Conservation (phyloP, 148 eudicot species). For the Camellia granthamiana region DNA sequence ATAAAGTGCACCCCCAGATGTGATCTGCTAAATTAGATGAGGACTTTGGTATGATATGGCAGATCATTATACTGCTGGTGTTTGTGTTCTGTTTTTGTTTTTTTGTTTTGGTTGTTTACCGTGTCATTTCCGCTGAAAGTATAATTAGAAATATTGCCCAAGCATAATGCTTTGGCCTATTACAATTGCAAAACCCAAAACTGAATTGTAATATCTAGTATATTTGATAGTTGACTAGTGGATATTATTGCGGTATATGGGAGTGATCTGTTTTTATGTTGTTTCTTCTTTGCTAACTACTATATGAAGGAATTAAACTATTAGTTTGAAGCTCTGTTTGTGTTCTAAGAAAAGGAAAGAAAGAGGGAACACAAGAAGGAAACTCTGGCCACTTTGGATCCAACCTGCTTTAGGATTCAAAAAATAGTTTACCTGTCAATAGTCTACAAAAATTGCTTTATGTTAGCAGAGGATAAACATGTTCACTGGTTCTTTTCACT, state of each 20-base stretch:
- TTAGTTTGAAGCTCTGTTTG: not conserved
- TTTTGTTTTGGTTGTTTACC: not conserved
- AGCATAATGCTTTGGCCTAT: not conserved
- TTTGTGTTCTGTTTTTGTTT: not conserved
- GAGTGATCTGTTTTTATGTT: no score
- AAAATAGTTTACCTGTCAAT: no score
- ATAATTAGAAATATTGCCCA: conserved; percentile 1
- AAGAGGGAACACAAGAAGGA: not conserved
- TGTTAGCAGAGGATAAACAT: no score
- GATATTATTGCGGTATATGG: not conserved
- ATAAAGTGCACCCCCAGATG: conserved; percentile 1
- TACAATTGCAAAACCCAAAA: not conserved
- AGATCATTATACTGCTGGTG: not conserved
- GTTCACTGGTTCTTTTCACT: no score
- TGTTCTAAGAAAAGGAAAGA: not conserved
- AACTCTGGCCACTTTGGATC: not conserved
- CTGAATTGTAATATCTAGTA: not conserved
- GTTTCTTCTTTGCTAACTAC: no score
- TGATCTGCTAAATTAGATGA: not conserved
- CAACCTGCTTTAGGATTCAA: no score
- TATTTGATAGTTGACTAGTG: not conserved
- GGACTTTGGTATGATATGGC: not conserved
- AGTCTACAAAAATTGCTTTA: no score
- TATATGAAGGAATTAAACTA: not conserved
- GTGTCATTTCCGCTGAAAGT: not conserved